phyloP scores from a whole-genome alignment of 2,329 filamentous ascomycete species.

The Arthrobotrys pseudoclavata region DNA sequence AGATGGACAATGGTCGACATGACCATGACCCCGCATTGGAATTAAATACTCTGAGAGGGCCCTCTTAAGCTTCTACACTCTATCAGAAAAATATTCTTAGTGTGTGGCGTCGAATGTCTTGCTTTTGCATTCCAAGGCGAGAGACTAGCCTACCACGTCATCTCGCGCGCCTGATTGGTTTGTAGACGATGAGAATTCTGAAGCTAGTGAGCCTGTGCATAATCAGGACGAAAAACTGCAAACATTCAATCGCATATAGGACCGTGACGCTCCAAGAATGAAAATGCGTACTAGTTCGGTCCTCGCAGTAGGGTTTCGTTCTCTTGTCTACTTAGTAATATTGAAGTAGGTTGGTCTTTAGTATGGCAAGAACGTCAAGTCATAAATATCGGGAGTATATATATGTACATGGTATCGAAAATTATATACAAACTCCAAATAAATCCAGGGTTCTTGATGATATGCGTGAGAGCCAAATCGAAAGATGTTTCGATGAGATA shows the following conservation, averaged over 20 bases:
- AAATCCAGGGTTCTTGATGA: too few relatives aligned
- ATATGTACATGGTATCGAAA: not conserved
- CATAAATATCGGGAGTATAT: too few relatives aligned
- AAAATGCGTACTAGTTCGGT: not conserved
- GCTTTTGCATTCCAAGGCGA: slow-evolving; percentile 36
- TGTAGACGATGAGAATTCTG: slow-evolving; percentile 27
- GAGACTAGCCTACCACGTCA: slow-evolving; percentile 38
- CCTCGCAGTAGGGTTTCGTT: too few relatives aligned
- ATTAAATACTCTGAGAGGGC: not conserved
- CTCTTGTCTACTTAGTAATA: too few relatives aligned
- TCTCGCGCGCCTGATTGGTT: slow-evolving; percentile 35
- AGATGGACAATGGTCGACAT: not conserved
- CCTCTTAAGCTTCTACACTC: not conserved
- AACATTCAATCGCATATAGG: not conserved
- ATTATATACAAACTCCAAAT: not conserved
- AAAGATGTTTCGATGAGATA: too few relatives aligned
- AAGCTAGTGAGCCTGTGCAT: slow-evolving; percentile 29
- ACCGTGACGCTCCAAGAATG: not conserved
- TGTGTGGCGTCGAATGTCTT: slow-evolving; percentile 33
- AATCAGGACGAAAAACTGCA: not conserved
- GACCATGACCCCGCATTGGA: slow-evolving; percentile 11
- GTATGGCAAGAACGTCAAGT: too few relatives aligned
- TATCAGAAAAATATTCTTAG: slow-evolving; percentile 7
- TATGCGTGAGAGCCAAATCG: not conserved
- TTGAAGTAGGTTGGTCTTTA: too few relatives aligned